A percentile compares a stretch with the other conserved stretches of the same genome.
Conservation (phyloP, 2,329 filamentous ascomycete species). For the Furcasterigmium furcatum region DNA sequence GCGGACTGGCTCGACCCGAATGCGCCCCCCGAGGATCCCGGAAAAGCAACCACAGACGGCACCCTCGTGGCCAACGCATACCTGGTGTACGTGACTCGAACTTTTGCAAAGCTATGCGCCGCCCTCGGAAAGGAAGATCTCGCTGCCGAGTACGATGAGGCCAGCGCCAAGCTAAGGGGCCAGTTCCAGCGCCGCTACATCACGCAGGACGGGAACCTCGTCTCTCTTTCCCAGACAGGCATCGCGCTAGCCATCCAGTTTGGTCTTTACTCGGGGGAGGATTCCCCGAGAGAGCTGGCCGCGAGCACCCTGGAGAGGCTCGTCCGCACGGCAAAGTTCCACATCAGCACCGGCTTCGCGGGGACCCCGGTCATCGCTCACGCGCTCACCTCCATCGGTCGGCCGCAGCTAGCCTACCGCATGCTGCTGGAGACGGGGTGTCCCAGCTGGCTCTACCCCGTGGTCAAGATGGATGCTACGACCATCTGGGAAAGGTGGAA, state of each 20-base stretch:
- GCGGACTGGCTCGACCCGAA: slow-evolving; percentile 9
- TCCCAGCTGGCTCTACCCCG: slow-evolving; percentile 33
- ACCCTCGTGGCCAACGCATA: slow-evolving; percentile 7
- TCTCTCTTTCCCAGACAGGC: slow-evolving; percentile 8
- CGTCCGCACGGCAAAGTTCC: slow-evolving; percentile 7
- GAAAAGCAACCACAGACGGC: slow-evolving; percentile 5
- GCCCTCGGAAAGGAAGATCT: background rate
- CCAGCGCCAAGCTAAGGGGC: background rate
- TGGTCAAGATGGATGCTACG: slow-evolving; percentile 31
- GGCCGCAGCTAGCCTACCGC: slow-evolving; percentile 23
- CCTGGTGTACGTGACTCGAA: slow-evolving; percentile 5
- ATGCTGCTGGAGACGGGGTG: slow-evolving; percentile 31
- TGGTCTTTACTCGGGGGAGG: slow-evolving; percentile 3
- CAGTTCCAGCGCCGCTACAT: slow-evolving; percentile 8
- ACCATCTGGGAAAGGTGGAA: slow-evolving; percentile 42
- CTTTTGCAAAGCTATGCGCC: slow-evolving; percentile 2
- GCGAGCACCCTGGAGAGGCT: slow-evolving; percentile 5
- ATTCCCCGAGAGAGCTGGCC: slow-evolving; percentile 1
- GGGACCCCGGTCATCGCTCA: slow-evolving; percentile 8
- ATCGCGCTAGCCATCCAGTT: slow-evolving; percentile 8
- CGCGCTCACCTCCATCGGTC: slow-evolving; percentile 6
- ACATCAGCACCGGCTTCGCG: slow-evolving; percentile 8
- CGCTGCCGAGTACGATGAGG: background rate
- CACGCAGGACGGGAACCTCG: slow-evolving; percentile 7
- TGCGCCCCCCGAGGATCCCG: slow-evolving; percentile 8